Conservation (phyloP, 108 stramenopile species). For the Fistulifera solaris region DNA sequence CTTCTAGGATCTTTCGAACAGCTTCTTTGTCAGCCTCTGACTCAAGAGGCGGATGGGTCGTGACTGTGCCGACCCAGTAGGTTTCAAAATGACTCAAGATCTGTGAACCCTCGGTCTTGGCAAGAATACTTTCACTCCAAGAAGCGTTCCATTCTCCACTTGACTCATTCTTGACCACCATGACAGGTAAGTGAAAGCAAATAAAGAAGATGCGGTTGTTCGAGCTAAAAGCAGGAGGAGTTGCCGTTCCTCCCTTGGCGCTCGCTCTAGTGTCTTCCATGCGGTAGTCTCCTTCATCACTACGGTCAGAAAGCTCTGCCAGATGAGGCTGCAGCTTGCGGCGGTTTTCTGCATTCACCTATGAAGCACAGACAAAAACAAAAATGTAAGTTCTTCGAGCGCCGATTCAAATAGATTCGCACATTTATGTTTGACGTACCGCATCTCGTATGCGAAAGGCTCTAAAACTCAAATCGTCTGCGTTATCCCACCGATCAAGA, state of each 20-base stretch:
- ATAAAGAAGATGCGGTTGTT: conserved; percentile 73
- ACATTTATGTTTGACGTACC: conserved; percentile 7
- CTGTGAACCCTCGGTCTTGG: conserved; percentile 75
- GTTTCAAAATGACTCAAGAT: conserved; percentile 65
- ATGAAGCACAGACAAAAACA: conserved; percentile 2
- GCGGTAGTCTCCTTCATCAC: too few relatives aligned
- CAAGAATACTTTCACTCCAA: conserved; percentile 92
- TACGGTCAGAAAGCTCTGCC: too few relatives aligned
- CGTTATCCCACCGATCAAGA: conserved; percentile 65
- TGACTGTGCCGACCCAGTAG: conserved; percentile 92
- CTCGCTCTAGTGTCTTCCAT: too few relatives aligned
- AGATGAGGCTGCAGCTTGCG: conserved; percentile 4
- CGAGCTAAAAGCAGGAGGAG: conserved; percentile 11
- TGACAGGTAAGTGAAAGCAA: conserved; percentile 95
- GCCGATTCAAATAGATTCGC: neutral
- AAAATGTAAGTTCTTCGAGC: conserved; percentile 2
- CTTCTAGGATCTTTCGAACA: conserved; percentile 54
- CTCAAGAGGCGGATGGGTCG: conserved; percentile 43
- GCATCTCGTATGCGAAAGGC: conserved; percentile 45
- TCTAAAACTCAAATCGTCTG: conserved; percentile 53
- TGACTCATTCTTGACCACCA: conserved; percentile 46
- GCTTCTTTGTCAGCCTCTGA: conserved; percentile 67
- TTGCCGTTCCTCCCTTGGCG: neutral
- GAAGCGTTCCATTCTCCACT: conserved; percentile 66
- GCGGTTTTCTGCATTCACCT: conserved; percentile 16